Conservation (phyloP, 192 early-diverging fungal genomes). For the Anaeromyces robustus region DNA sequence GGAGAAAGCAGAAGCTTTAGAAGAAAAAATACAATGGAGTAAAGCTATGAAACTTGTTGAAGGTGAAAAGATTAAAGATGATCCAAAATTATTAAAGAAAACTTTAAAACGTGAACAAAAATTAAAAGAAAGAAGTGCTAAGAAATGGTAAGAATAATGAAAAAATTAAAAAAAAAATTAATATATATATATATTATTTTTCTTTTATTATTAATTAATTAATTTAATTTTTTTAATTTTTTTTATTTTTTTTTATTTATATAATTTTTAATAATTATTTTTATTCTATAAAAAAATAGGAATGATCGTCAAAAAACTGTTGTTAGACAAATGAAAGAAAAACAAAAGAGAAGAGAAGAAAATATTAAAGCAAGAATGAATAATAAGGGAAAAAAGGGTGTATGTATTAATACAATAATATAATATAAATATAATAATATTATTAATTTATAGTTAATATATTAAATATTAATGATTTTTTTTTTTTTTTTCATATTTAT, state of each 20-base stretch:
- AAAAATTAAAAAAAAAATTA: no score
- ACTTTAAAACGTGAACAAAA: constrained; percentile 71
- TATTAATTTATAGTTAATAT: no score
- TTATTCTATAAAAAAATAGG: neutral
- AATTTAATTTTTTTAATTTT: neutral
- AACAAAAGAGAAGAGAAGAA: constrained; percentile 60
- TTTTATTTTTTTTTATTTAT: neutral
- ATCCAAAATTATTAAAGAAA: constrained; percentile 77
- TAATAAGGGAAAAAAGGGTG: constrained; percentile 46
- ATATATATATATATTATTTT: no score
- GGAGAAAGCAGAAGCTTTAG: constrained; percentile 46
- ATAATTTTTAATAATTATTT: neutral
- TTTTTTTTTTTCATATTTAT: no score
- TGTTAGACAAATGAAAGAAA: constrained; percentile 40
- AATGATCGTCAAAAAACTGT: constrained; percentile 39
- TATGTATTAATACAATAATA: no score
- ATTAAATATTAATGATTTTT: no score
- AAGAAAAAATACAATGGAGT: constrained; percentile 67
- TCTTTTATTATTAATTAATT: neutral
- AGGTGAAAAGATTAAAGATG: constrained; percentile 88
- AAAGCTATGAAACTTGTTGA: constrained; percentile 62
- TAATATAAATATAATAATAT: no score
- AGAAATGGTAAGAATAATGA: constrained; percentile 57
- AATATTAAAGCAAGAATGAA: constrained; percentile 74
- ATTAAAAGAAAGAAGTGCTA: constrained; percentile 66